Evolutionary conservation across 78 protist genomes (phyloP).

Genomic region (Bodo saltans): DNA sequence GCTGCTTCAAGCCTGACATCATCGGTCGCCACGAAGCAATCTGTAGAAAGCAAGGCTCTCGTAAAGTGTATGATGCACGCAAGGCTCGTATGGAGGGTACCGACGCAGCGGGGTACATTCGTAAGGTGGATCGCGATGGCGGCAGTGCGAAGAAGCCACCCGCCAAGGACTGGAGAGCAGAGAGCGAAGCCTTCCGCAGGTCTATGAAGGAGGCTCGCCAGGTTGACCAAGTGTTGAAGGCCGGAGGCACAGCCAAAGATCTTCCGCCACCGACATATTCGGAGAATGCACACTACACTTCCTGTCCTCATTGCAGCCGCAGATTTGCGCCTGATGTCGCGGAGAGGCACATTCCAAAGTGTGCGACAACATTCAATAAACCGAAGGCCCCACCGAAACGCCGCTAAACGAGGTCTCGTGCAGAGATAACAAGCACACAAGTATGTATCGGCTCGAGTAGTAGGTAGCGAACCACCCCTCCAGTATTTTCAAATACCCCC

Average conservation of each 20-base stretch:
- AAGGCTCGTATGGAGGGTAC: constrained; percentile 10
- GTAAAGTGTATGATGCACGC: not conserved
- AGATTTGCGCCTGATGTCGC: not conserved
- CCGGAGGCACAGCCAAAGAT: not conserved
- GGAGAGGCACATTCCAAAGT: constrained; percentile 25
- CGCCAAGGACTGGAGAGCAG: not conserved
- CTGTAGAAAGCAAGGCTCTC: not conserved
- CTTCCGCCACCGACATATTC: constrained; percentile 15
- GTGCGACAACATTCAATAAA: not conserved
- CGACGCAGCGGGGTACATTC: not conserved
- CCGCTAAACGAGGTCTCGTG: no score
- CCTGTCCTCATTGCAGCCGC: constrained; percentile 15
- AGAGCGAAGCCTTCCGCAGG: not conserved
- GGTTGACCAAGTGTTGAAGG: not conserved
- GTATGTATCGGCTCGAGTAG: no score
- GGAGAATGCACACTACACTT: constrained; percentile 7
- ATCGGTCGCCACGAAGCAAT: constrained; percentile 16
- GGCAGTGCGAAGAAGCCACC: not conserved
- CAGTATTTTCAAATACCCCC: no score
- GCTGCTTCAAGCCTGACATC: constrained; percentile 10
- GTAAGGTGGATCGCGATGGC: not conserved
- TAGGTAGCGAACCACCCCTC: no score
- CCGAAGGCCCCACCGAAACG: constrained; percentile 22
- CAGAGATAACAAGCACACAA: no score
- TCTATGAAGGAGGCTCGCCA: not conserved